A percentile compares a stretch with the other conserved stretches of the same genome.
Conservation (phyloP, 1,139 yeast genomes). For the Kodamaea alishanica region DNA sequence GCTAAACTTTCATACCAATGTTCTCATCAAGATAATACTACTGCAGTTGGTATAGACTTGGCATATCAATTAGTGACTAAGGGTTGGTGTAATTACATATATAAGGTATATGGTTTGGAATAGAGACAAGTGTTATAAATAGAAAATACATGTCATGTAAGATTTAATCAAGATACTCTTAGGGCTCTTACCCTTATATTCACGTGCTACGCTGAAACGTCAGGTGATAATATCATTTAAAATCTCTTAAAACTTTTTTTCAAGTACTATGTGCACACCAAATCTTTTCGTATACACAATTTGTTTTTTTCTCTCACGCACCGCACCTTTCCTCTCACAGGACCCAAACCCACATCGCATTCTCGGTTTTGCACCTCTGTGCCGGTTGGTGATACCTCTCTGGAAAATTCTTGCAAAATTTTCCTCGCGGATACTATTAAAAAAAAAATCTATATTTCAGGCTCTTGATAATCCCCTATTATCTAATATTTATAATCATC, state of each 20-base stretch:
- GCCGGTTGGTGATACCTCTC: neutral
- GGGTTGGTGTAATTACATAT: constrained; percentile 16
- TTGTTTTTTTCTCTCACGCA: too few species aligned
- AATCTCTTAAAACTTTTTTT: too few species aligned
- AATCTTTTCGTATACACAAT: too few species aligned
- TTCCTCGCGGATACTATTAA: constrained; percentile 3
- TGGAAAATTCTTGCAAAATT: constrained; percentile 6
- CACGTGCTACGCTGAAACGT: too few species aligned
- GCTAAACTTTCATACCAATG: neutral
- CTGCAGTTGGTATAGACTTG: constrained; percentile 1
- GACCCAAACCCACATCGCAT: too few species aligned
- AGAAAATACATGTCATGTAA: neutral
- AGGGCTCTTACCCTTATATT: constrained; percentile 12
- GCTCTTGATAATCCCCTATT: constrained; percentile 7
- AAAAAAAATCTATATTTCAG: constrained; percentile 6
- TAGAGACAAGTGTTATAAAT: constrained; percentile 4
- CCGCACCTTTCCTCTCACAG: too few species aligned
- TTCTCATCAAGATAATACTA: neutral
- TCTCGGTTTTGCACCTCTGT: too few species aligned
- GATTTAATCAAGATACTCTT: neutral
- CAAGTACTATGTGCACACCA: too few species aligned
- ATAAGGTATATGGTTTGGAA: constrained; percentile 23
- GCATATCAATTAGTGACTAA: constrained; percentile 6
- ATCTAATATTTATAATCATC: constrained; percentile 12
- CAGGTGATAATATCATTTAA: too few species aligned